Base-by-base conservation (phyloP, 2,329 filamentous ascomycete species). In the Alternaria incomplexa region DNA sequence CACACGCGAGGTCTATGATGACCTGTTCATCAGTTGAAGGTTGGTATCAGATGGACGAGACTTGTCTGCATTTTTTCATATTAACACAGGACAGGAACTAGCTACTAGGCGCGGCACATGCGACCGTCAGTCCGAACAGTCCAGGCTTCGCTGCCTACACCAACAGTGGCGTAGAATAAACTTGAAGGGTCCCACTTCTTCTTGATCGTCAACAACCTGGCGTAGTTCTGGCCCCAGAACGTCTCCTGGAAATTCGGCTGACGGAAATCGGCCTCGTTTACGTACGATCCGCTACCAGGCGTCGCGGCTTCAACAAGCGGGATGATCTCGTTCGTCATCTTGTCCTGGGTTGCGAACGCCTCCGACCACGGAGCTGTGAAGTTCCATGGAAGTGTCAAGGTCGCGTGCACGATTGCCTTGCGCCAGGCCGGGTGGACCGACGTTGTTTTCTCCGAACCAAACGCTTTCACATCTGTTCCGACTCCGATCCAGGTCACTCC, bases 61-160 rank as follows among this genome's bases (percentile, higher is more conserved):
- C 3, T n/a, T 22, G 22, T 20, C 2, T 2, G 13, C 5, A 17
- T 13, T 11, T 6, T 52, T 40, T 22, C 25, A 28, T 54, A 26
- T 43, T 44, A 7, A 54, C 52, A 7, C 23, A 25, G 23, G 1
- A 44, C 22, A 54, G 22, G 13, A 44, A n/a, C 32, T 44, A 50
- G 36, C 15, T 23, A 51, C 6, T 25, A 17, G 25, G 67, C 47
- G 1, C 64, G 62, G 30, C 68, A 70, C 64, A 67, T 64, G 5
- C 64, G 60, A 10, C 68, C 68, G 17, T 70, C 71, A 47, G 28
- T 25, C 22, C 23, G 26, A 15, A 61, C 53, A 17, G 40, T 61
- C 71, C 74, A 77, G 6, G 61, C 64, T 57, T 77, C 73, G 51
- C 73, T 75, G 7, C 73, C 73, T 4, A 78, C 74, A 6, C 64